Conservation (phyloP, 2,329 filamentous ascomycete species). For the Rhinocladiella similis region DNA sequence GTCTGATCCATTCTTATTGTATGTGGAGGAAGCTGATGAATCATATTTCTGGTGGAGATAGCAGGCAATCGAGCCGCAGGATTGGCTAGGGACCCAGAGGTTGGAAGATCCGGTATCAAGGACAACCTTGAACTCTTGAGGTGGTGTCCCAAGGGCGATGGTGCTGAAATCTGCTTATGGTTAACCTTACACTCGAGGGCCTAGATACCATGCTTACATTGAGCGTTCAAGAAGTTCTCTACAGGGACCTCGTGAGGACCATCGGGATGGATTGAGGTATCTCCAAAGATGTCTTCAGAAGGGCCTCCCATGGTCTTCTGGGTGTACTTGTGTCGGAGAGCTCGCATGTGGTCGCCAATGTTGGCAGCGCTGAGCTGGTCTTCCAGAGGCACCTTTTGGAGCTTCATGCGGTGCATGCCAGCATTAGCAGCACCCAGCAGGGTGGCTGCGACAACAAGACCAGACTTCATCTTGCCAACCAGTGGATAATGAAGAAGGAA, state of each 20-base stretch:
- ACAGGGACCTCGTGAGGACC: constrained; percentile 77
- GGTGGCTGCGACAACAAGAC: constrained; percentile 74
- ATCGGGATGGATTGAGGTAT: constrained; percentile 65
- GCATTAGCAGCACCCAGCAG: constrained; percentile 82
- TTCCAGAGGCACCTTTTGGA: constrained; percentile 90
- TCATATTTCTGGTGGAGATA: constrained; percentile 98
- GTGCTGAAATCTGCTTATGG: constrained; percentile 81
- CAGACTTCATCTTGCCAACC: constrained; percentile 72
- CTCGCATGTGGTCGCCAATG: constrained; percentile 77
- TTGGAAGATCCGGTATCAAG: constrained; percentile 99
- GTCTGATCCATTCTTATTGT: constrained; percentile 87
- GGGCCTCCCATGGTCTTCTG: constrained; percentile 95
- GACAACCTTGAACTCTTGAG: constrained; percentile 96
- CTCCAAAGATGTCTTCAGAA: constrained; percentile 77
- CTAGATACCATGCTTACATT: constrained; percentile 72
- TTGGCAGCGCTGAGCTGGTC: constrained; percentile 83
- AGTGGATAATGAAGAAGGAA: constrained; percentile 15
- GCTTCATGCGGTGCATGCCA: constrained; percentile 91
- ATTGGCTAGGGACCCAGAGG: constrained; percentile 90
- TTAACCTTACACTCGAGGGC: constrained; percentile 4
- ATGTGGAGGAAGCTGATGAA: constrained; percentile 81
- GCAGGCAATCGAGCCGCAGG: constrained; percentile 95
- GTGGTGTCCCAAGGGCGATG: constrained; percentile 86
- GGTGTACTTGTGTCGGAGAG: constrained; percentile 87
- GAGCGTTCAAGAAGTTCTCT: constrained; percentile 97